Percentiles rank a stretch among this genome's conserved stretches.
Conservation (phyloP, 2,329 filamentous ascomycete species). For the Talaromyces rugulosus region DNA sequence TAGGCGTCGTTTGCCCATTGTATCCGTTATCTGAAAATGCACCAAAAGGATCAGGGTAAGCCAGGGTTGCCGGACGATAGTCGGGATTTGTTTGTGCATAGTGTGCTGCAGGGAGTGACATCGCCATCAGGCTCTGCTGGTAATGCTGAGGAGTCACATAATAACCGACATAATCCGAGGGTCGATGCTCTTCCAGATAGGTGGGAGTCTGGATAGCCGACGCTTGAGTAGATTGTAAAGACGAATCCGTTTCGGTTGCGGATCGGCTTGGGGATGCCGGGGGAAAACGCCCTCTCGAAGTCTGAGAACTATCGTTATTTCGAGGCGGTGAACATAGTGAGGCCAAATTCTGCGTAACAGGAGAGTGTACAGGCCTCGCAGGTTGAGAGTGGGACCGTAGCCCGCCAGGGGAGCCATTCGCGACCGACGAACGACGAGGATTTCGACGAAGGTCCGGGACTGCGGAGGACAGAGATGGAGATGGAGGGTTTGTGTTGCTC, state of each 20-base stretch:
- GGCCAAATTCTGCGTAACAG: slow-evolving; percentile 26
- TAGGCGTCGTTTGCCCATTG: slow-evolving; percentile 18
- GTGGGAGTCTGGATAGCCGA: slow-evolving; percentile 23
- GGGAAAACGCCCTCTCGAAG: slow-evolving; percentile 26
- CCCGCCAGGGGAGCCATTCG: slow-evolving; percentile 38
- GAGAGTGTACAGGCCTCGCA: slow-evolving; percentile 40
- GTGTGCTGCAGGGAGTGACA: slow-evolving; percentile 33
- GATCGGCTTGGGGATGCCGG: slow-evolving; percentile 31
- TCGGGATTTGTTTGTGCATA: slow-evolving; percentile 30
- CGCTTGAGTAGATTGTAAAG: slow-evolving; percentile 1
- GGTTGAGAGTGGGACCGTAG: slow-evolving; percentile 49
- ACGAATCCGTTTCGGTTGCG: slow-evolving; percentile 28
- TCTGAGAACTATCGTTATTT: slow-evolving; percentile 25
- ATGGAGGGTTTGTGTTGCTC: slow-evolving; percentile 43
- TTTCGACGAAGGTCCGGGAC: slow-evolving; percentile 43
- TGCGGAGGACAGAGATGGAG: slow-evolving; percentile 36
- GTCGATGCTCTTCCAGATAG: slow-evolving; percentile 34
- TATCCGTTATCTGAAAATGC: slow-evolving; percentile 21
- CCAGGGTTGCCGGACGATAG: slow-evolving; percentile 23
- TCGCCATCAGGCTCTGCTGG: slow-evolving; percentile 35
- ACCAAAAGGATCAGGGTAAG: slow-evolving; percentile 22
- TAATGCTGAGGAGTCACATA: slow-evolving; percentile 43
- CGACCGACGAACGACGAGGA: slow-evolving; percentile 41
- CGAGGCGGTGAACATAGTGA: slow-evolving; percentile 31
- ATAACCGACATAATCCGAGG: slow-evolving; percentile 44